These are phyloP conservation scores for Peronosclerospora sorghi DNA, from an alignment of 352 stramenopile genomes.

Conservation along the genomic window DNA sequence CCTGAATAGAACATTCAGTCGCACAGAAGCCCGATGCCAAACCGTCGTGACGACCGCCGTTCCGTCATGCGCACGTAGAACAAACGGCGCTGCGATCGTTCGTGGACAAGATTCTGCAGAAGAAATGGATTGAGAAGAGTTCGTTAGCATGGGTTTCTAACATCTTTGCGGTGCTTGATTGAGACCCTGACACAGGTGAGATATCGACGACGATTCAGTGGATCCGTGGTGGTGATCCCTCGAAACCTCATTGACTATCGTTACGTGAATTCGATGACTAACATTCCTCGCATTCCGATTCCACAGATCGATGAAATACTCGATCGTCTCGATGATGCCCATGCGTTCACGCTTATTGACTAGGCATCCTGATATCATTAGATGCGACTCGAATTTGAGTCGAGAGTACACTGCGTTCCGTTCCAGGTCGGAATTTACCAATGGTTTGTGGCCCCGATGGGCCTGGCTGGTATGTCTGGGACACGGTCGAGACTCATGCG, in stretches of 20 bases:
- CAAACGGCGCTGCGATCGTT: conserved; percentile 4
- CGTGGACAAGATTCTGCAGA: conserved; percentile 3
- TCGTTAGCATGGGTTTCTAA: conserved; percentile 10
- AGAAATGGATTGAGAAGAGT: conserved; percentile 7
- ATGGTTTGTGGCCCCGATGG: not conserved
- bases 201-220: not conserved
- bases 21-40: not conserved
- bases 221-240: not conserved
- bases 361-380: conserved; percentile 24
- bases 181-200: not conserved
- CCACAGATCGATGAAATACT: conserved; percentile 10
- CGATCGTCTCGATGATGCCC: conserved; percentile 1
- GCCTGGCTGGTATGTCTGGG: not conserved
- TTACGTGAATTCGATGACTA: conserved; percentile 8
- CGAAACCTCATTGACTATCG: conserved; percentile 6
- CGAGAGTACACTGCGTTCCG: conserved; percentile 24
- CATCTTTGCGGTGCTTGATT: conserved; percentile 6
- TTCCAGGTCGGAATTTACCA: conserved; percentile 14
- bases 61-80: not conserved
- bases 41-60: not conserved
- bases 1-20: not conserved
- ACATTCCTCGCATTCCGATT: conserved; percentile 4
- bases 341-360: conserved; percentile 12
- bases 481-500: not conserved
- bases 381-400: conserved; percentile 5